Conservation (phyloP, 2,329 filamentous ascomycete genomes). For the Pseudogymnoascus sp. region DNA sequence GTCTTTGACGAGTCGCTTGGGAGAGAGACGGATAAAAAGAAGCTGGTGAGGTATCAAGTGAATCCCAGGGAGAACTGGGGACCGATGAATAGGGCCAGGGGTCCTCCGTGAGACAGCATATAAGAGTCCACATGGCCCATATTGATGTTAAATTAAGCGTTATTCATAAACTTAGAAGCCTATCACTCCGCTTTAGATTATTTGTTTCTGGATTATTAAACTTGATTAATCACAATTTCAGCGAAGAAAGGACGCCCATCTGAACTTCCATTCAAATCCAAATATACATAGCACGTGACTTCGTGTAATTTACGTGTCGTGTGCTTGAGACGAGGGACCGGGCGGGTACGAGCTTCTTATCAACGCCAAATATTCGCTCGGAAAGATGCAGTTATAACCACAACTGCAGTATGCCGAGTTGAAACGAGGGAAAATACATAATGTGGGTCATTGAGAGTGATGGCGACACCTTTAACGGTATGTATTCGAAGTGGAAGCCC, state of each 20-base stretch:
- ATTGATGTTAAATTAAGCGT: not conserved
- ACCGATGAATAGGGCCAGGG: slow-evolving; percentile 42
- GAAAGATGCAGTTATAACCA: slow-evolving; percentile 3
- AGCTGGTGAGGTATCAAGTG: slow-evolving; percentile 77
- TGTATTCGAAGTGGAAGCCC: slow-evolving; percentile 3
- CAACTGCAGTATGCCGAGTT: not conserved
- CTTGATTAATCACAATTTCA: not conserved
- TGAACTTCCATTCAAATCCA: not conserved
- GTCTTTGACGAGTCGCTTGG: slow-evolving; percentile 79
- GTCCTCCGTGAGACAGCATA: slow-evolving; percentile 10
- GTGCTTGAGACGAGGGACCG: not conserved
- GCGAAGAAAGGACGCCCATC: not conserved
- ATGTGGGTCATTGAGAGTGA: slow-evolving; percentile 53
- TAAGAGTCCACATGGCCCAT: not conserved
- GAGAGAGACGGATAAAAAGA: slow-evolving; percentile 58
- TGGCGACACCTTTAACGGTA: slow-evolving; percentile 46
- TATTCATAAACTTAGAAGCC: not conserved
- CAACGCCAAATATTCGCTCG: not conserved
- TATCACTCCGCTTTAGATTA: not conserved
- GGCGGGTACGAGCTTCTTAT: not conserved
- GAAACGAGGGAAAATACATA: not conserved
- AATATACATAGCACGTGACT: not conserved
- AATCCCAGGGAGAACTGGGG: slow-evolving; percentile 95
- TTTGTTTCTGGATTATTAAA: not conserved
- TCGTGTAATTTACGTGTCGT: slow-evolving; percentile 7